Conservation (phyloP, 2,329 filamentous ascomycete genomes). For the Fusarium sp. region DNA sequence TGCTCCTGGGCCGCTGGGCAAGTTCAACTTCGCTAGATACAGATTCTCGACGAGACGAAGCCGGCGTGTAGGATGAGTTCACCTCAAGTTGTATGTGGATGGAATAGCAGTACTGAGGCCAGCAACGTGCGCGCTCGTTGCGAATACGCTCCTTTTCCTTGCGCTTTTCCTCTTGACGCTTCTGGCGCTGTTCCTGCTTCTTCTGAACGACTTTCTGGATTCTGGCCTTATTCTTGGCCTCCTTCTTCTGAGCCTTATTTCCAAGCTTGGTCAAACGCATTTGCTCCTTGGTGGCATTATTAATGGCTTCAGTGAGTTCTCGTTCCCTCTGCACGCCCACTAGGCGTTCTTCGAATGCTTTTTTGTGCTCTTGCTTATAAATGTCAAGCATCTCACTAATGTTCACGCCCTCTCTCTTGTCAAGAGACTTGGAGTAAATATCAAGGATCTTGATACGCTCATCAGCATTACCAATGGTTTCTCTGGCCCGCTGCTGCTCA, state of each 20-base stretch:
- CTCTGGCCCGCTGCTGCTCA: conserved; percentile 33
- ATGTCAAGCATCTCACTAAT: conserved; percentile 55
- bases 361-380: conserved; percentile 59
- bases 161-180: conserved; percentile 52
- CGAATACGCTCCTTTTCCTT: conserved; percentile 61
- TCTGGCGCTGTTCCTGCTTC: conserved; percentile 51
- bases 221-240: conserved; percentile 50
- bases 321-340: conserved; percentile 50
- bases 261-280: conserved; percentile 47
- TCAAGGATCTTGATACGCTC: conserved; percentile 59
- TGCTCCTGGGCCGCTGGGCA: conserved; percentile 55
- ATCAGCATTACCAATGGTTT: conserved; percentile 43
- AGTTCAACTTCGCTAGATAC: conserved; percentile 66
- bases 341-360: conserved; percentile 57
- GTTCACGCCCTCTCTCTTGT: conserved; percentile 50
- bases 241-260: conserved; percentile 48
- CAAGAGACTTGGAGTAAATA: conserved; percentile 53
- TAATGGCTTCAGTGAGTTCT: conserved; percentile 51
- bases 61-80: conserved; percentile 54
- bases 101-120: conserved; percentile 63
- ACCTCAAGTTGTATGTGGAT: conserved; percentile 66
- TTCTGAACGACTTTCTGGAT: conserved; percentile 52
- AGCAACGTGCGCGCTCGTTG: conserved; percentile 59
- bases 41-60: conserved; percentile 63
- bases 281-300: conserved; percentile 51